phyloP scores from a whole-genome alignment of 768 basidiomycete species.

The Collybia mongolica region DNA sequence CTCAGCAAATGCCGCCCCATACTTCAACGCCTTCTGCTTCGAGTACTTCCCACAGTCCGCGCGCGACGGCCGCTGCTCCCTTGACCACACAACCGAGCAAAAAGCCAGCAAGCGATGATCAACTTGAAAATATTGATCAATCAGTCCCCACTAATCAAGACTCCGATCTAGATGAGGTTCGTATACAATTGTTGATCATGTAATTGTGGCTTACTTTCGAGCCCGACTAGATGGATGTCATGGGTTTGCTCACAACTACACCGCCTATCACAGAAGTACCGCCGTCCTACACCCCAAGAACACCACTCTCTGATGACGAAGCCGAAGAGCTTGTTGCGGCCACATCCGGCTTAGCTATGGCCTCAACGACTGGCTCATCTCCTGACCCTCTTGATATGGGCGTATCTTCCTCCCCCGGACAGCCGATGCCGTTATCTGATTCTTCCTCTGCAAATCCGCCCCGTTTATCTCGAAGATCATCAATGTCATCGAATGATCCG shows the following conservation, averaged over 20 bases:
- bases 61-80: neutral
- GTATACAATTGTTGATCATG: neutral
- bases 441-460: neutral
- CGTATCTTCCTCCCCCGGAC: neutral
- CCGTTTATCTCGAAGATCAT: slow-evolving; percentile 14
- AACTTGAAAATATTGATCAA: neutral
- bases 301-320: neutral
- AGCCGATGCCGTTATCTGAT: neutral
- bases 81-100: neutral
- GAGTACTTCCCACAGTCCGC: neutral
- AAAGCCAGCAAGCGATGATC: neutral
- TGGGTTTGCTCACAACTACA: neutral
- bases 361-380: neutral
- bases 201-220: neutral
- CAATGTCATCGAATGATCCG: slow-evolving; percentile 11
- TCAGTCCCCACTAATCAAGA: no score
- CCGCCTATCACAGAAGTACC: neutral
- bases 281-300: neutral
- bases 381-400: slow-evolving; percentile 1
- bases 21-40: neutral
- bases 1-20: neutral
- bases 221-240: neutral
- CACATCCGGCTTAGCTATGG: neutral
- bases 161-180: no score
- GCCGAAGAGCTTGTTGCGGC: neutral